These are phyloP conservation scores for Vaccinium corymbosum DNA, from an alignment of 148 eudicot genomes.

Conservation along the genomic window DNA sequence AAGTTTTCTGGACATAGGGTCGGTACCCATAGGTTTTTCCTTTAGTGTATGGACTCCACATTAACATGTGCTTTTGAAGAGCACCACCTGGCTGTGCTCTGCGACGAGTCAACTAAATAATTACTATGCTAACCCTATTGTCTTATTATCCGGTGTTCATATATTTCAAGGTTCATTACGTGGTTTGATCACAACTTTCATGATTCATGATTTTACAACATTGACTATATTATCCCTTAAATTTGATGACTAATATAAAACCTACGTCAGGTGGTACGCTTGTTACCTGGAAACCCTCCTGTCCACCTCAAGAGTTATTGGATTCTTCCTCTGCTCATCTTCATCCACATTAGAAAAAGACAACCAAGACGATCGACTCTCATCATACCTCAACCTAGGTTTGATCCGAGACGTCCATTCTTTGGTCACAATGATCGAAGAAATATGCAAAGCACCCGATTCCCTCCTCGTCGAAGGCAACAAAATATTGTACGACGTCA, in stretches of 20 bases:
- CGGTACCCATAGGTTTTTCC: too few species aligned
- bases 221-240: too few species aligned
- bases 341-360: conserved; percentile 36
- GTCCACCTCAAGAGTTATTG: conserved; percentile 49
- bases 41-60: too few species aligned
- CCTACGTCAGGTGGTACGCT: conserved; percentile 53
- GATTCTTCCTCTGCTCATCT: conserved; percentile 52
- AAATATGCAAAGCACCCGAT: conserved; percentile 55
- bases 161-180: too few species aligned
- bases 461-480: conserved; percentile 28
- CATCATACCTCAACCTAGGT: conserved; percentile 49
- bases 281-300: conserved; percentile 64
- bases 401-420: conserved; percentile 53
- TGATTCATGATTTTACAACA: too few species aligned
- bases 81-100: too few species aligned
- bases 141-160: too few species aligned
- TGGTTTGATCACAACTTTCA: too few species aligned
- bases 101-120: too few species aligned
- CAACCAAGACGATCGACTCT: conserved; percentile 40
- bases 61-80: too few species aligned
- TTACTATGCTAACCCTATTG: too few species aligned
- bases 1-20: too few species aligned
- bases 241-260: neutral
- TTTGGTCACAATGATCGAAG: conserved; percentile 43
- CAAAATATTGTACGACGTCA: conserved; percentile 37